Base-by-base conservation (phyloP, 176 grass and related monocot genomes). In the Aegilops umbellulata region DNA sequence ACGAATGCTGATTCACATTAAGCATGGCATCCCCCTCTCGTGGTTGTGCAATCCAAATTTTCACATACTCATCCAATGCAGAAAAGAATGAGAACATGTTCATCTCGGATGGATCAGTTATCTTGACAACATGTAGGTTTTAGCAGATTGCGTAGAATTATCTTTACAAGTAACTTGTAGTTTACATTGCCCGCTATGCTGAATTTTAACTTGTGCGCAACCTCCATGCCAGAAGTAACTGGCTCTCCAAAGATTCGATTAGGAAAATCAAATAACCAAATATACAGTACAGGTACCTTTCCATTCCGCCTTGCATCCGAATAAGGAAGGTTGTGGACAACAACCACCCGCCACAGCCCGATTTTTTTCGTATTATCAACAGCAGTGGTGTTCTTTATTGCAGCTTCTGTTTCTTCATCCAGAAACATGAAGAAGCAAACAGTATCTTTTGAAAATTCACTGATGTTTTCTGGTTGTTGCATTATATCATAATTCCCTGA, bases 401-500 rank as follows among this genome's bases (percentile, higher is more conserved):
- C 93, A 68, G 84, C 79, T 86, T 94, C 92, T 30, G 94, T 99
- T 87, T 94, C 89, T 85, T 99, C 97, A 90, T 99, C 97, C 76
- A 99, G 85, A 97, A 99, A 99, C 94, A 99, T 99, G 76, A 92
- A 99, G 87, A 99, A 99, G 84, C 94, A 97, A 81, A 91, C 97
- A 71, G 88, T 87, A 49, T 84, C 69, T 77, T 97, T 93, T 77
- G 94, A 90, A 83, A 94, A 87, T 32, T 89, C 78, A 81, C 92
- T 96, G 36, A 99, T 82, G 81, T 97, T 96, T 87, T 91, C 92
- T 39, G 97, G 94, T 84, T 97, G 94, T 85, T 99, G 97, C 76
- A 99, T 84, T 91, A 99, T 76, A 84, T 99, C 97, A 93, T 99
- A 99, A 78, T 97, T 97, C 86, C 97, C 97, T 99, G 89, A 61